These are phyloP conservation scores for Camelina hispida DNA, from an alignment of 345 rosid genomes.

Conservation along the genomic window DNA sequence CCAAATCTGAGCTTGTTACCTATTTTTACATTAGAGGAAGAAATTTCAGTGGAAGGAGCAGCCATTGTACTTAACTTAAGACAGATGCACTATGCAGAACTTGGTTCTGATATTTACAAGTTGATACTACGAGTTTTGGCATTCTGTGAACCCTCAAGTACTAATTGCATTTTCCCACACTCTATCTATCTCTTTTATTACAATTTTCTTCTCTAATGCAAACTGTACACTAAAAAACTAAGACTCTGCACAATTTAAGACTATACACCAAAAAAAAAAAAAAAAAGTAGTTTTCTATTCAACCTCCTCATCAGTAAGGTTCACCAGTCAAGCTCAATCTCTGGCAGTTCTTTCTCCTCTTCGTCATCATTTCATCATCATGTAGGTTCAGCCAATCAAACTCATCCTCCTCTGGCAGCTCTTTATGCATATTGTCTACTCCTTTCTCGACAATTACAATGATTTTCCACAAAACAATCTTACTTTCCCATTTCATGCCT, in stretches of 20 bases:
- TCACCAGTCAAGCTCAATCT: neutral
- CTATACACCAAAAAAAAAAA: neutral
- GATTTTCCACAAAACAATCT: constrained; percentile 1
- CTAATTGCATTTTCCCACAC: neutral
- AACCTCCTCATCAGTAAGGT: neutral
- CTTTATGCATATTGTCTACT: neutral
- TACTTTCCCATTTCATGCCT: neutral
- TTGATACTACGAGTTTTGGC: no score
- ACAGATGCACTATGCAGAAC: no score
- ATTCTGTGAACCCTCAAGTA: no score
- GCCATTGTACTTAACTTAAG: no score
- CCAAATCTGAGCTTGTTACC: no score
- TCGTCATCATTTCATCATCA: neutral
- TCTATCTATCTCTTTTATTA: neutral
- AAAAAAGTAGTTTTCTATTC: neutral
- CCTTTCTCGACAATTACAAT: neutral
- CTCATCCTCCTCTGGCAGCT: no score
- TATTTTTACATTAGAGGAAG: no score
- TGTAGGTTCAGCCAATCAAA: neutral
- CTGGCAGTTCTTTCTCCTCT: neutral
- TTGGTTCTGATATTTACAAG: no score
- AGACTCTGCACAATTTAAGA: neutral
- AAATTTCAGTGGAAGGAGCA: no score
- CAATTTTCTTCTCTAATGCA: neutral
- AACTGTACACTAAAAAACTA: neutral